Evolutionary conservation across 2,329 filamentous ascomycete species (phyloP).

Genomic region (Cladophialophora yegresii): DNA sequence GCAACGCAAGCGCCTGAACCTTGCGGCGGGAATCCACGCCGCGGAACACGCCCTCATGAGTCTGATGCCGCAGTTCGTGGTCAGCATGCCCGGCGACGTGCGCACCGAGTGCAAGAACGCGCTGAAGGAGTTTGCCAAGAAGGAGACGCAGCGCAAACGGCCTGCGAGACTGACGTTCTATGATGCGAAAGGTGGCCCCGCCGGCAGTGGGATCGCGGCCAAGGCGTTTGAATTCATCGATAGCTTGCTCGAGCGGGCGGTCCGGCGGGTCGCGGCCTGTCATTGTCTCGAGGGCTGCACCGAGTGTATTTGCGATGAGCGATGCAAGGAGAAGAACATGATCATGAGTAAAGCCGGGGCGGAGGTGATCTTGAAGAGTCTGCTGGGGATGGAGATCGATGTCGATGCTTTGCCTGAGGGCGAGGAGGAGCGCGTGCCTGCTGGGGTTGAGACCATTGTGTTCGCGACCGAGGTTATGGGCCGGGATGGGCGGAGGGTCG

Average conservation of each 20-base stretch:
- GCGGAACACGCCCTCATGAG: constrained; percentile 88
- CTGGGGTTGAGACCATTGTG: constrained; percentile 80
- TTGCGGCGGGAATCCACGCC: constrained; percentile 88
- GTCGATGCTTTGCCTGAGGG: constrained; percentile 84
- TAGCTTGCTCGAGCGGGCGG: constrained; percentile 71
- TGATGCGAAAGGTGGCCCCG: constrained; percentile 84
- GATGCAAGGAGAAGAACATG: constrained; percentile 81
- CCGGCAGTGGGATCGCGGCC: constrained; percentile 80
- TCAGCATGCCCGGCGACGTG: constrained; percentile 86
- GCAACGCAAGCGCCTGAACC: constrained; percentile 69
- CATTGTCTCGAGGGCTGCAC: constrained; percentile 77
- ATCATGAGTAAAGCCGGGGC: constrained; percentile 93
- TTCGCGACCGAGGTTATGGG: constrained; percentile 65
- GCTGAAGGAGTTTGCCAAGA: constrained; percentile 79
- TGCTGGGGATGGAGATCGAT: constrained; percentile 77
- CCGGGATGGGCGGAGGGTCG: constrained; percentile 38
- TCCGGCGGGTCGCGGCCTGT: constrained; percentile 74
- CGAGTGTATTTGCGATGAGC: constrained; percentile 84
- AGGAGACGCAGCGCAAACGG: constrained; percentile 63
- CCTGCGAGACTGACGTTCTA: constrained; percentile 91
- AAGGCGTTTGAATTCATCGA: constrained; percentile 95
- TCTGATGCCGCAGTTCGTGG: constrained; percentile 86
- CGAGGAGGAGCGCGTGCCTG: constrained; percentile 65
- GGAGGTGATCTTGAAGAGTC: constrained; percentile 73
- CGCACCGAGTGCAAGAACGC: constrained; percentile 91